Percentiles rank a stretch among this genome's conserved stretches.
These are phyloP conservation scores for Neurospora sp. DNA, from an alignment of 495 filamentous ascomycete genomes.

Conservation along the genomic window DNA sequence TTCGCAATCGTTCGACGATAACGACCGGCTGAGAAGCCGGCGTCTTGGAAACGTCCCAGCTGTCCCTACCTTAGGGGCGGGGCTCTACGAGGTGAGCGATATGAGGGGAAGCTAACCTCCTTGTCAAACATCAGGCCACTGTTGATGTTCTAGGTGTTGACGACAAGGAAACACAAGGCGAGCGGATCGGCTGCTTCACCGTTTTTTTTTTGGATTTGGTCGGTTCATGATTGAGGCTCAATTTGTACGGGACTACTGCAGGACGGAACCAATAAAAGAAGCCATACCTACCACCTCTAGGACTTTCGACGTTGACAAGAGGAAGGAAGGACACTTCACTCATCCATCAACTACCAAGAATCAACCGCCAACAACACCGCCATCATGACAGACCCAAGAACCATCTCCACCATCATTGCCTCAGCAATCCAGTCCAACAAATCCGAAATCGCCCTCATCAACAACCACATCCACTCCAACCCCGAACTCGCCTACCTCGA, in stretches of 20 bases:
- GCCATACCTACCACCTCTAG: neutral
- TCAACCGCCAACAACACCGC: neutral
- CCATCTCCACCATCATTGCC: too few relatives aligned
- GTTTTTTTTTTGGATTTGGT: neutral
- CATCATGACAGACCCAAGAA: neutral
- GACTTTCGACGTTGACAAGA: neutral
- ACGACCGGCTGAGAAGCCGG: neutral
- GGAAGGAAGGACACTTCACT: neutral
- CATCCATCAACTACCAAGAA: neutral
- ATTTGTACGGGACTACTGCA: neutral
- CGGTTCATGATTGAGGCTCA: neutral
- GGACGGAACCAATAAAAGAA: neutral
- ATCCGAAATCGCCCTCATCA: constrained; percentile 32
- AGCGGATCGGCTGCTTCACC: neutral
- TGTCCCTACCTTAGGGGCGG: neutral
- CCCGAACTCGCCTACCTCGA: constrained; percentile 48
- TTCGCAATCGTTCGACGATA: neutral
- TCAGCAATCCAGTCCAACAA: constrained; percentile 2
- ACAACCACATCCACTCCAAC: constrained; percentile 40
- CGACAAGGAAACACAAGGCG: neutral
- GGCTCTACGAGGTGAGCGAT: neutral
- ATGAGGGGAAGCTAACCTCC: neutral
- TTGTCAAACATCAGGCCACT: neutral
- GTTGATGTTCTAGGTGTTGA: neutral
- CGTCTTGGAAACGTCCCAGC: neutral